Conservation (phyloP, 1,139 yeast species). For the Pichia kudriavzevii region DNA sequence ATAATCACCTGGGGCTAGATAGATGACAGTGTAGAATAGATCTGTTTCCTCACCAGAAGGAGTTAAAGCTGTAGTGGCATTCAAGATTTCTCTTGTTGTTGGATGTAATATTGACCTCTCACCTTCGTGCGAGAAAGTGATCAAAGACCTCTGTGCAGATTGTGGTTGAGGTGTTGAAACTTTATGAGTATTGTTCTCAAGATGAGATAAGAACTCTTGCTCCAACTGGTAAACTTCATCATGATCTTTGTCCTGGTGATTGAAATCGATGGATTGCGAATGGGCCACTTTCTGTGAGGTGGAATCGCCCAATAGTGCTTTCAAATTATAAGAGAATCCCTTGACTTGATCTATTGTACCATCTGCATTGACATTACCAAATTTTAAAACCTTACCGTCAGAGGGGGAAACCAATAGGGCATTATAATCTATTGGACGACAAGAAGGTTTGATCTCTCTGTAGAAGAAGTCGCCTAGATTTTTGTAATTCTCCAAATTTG, state of each 20-base stretch:
- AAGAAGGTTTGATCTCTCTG: conserved; percentile 71
- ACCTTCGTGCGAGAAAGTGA: conserved; percentile 50
- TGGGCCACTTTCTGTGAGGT: conserved; percentile 39
- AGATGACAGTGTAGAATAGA: conserved; percentile 83
- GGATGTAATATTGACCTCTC: conserved; percentile 40
- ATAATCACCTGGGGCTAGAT: conserved; percentile 96
- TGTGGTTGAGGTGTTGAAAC: conserved; percentile 12
- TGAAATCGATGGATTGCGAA: conserved; percentile 6
- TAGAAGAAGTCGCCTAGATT: conserved; percentile 91
- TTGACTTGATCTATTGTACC: conserved; percentile 95
- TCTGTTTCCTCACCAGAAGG: conserved; percentile 37
- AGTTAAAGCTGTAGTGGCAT: conserved; percentile 27
- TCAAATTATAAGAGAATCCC: conserved; percentile 89
- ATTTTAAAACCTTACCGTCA: conserved; percentile 83
- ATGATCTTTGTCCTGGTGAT: background rate
- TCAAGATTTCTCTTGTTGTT: conserved; percentile 25
- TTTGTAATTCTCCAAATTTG: conserved; percentile 62
- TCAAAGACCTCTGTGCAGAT: conserved; percentile 7
- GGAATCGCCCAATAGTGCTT: conserved; percentile 72
- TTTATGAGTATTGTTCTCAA: conserved; percentile 16
- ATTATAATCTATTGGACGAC: conserved; percentile 62
- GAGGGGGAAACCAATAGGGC: conserved; percentile 79
- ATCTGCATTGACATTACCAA: conserved; percentile 66
- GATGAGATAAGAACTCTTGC: conserved; percentile 9
- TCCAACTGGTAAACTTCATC: conserved; percentile 2